These are phyloP conservation scores for Calonectria hongkongensis DNA, from an alignment of 2,329 filamentous ascomycete genomes.

Conservation along the genomic window DNA sequence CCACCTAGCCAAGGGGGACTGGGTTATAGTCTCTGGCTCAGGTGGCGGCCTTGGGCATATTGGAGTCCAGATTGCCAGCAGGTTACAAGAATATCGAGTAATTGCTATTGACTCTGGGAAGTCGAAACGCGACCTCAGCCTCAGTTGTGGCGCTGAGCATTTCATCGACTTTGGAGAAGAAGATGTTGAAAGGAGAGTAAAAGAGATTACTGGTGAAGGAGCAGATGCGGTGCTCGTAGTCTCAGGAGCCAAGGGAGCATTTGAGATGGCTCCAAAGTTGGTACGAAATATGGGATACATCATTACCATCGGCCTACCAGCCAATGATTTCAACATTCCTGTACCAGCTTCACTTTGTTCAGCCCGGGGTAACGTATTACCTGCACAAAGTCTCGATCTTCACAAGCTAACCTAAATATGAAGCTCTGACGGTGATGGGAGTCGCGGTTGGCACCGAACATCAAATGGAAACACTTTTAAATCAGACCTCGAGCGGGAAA, in stretches of 20 bases:
- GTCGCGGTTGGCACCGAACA: conserved; percentile 48
- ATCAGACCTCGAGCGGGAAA: conserved; percentile 19
- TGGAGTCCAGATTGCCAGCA: conserved; percentile 57
- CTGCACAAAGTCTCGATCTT: fast-evolving
- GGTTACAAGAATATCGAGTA: conserved; percentile 46
- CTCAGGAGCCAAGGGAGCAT: conserved; percentile 52
- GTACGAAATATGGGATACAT: conserved; percentile 54
- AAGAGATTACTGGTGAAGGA: conserved; percentile 52
- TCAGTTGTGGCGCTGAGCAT: conserved; percentile 50
- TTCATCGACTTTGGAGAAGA: conserved; percentile 55
- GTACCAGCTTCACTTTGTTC: conserved; percentile 51
- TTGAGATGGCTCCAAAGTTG: conserved; percentile 48
- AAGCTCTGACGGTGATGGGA: conserved; percentile 45
- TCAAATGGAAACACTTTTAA: conserved; percentile 45
- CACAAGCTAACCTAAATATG: neutral
- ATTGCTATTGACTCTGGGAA: conserved; percentile 57
- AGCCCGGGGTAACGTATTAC: conserved; percentile 39
- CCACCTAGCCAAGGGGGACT: conserved; percentile 45
- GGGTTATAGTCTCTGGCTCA: conserved; percentile 57
- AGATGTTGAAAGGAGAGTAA: conserved; percentile 48
- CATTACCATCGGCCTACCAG: conserved; percentile 52
- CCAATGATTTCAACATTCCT: conserved; percentile 54
- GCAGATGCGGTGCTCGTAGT: conserved; percentile 55
- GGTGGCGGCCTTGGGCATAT: conserved; percentile 59
- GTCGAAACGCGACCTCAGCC: conserved; percentile 47